Evolutionary conservation across 164 flowering plant species (phyloP).

Genomic region (Buxus sempervirens): DNA sequence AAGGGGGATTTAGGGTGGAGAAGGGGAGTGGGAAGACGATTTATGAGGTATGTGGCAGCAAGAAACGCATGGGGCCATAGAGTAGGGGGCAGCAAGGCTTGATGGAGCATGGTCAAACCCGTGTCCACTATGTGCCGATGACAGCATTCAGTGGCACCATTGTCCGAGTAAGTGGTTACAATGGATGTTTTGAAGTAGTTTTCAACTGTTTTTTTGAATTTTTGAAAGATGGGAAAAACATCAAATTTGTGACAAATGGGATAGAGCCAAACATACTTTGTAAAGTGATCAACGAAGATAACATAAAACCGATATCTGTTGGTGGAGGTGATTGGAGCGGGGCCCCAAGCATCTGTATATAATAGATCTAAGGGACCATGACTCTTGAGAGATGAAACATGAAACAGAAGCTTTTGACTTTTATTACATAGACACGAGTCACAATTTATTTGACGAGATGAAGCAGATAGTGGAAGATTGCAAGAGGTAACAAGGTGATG

Average conservation of each 20-base stretch:
- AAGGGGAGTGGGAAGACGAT: too few species aligned
- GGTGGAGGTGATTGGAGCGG: not conserved
- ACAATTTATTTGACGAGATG: not conserved
- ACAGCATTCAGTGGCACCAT: too few species aligned
- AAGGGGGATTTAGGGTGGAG: too few species aligned
- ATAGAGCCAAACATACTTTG: constrained; percentile 6
- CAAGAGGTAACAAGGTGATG: not conserved
- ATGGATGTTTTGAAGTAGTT: not conserved
- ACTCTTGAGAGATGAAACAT: not conserved
- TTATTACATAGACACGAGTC: constrained; percentile 6
- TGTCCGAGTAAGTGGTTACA: not conserved
- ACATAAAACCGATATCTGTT: not conserved
- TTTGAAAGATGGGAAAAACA: not conserved
- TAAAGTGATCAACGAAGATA: constrained; percentile 6
- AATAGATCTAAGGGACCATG: not conserved
- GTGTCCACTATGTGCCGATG: too few species aligned
- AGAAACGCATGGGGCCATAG: not conserved
- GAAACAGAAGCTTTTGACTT: constrained; percentile 4
- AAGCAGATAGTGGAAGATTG: not conserved
- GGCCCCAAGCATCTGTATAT: constrained; percentile 1
- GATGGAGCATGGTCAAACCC: too few species aligned
- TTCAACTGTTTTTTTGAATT: not conserved
- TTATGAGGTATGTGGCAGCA: not conserved
- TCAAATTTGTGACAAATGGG: not conserved
- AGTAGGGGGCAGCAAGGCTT: too few species aligned